phyloP scores from a whole-genome alignment of 2,329 filamentous ascomycete species.

The Colletotrichum sp. region DNA sequence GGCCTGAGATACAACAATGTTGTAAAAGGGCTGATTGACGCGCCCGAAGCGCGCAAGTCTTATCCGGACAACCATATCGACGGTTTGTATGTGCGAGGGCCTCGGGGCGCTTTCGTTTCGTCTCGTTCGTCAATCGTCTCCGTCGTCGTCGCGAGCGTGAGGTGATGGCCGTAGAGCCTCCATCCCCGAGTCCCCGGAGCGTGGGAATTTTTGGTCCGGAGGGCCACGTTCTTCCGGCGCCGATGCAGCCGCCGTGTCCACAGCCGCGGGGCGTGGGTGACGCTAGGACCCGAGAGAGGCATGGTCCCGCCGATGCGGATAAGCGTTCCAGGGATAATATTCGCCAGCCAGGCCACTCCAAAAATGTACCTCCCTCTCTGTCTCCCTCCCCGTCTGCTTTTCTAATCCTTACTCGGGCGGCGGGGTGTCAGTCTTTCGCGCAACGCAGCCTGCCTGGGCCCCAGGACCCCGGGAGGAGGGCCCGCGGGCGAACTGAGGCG shows the following conservation, averaged over 20 bases:
- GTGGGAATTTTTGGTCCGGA: constrained; percentile 16
- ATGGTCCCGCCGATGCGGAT: neutral
- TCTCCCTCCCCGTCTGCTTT: neutral
- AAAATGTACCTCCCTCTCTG: neutral
- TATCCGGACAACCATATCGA: constrained; percentile 86
- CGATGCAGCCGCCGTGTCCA: neutral
- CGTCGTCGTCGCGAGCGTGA: neutral
- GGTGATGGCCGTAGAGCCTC: neutral
- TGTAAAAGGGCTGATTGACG: constrained; percentile 90
- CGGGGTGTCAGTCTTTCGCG: neutral
- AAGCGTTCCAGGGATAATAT: neutral
- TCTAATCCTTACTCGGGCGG: neutral
- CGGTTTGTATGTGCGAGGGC: neutral
- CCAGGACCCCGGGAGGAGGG: neutral
- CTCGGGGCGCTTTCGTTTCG: neutral
- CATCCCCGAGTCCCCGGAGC: neutral
- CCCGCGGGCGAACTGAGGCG: neutral
- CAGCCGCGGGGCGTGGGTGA: constrained; percentile 25
- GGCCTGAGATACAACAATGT: constrained; percentile 94
- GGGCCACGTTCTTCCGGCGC: constrained; percentile 38
- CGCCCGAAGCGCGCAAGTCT: constrained; percentile 93
- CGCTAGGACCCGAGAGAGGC: neutral
- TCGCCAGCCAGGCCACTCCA: neutral
- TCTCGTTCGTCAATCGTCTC: neutral
- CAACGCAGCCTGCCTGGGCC: neutral